Percentiles rank a stretch among this genome's conserved stretches.
Conservation (phyloP, 2,329 filamentous ascomycete species). For the Lasiodiplodia sp. region DNA sequence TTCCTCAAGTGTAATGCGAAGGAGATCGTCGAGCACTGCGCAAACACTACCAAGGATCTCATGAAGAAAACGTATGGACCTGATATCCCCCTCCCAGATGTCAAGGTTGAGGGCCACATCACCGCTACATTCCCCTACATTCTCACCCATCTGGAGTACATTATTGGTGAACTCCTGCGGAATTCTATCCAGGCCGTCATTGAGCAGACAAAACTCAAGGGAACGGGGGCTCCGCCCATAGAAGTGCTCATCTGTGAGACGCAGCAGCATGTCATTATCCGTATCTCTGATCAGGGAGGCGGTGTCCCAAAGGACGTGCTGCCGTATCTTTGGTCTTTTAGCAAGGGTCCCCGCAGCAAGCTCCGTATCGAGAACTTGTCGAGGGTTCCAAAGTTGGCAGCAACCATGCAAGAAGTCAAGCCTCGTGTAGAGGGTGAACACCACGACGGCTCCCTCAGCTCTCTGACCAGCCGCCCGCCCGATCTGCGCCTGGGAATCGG, state of each 20-base stretch:
- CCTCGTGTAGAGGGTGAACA: constrained; percentile 32
- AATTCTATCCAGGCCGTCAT: constrained; percentile 95
- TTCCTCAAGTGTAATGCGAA: constrained; percentile 91
- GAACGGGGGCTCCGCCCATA: constrained; percentile 75
- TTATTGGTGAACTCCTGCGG: constrained; percentile 90
- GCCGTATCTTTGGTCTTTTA: constrained; percentile 95
- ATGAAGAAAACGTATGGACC: constrained; percentile 77
- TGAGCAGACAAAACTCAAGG: constrained; percentile 67
- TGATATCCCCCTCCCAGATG: constrained; percentile 75
- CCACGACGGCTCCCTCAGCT: constrained; percentile 72
- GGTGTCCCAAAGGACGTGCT: constrained; percentile 86
- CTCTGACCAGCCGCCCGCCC: constrained; percentile 82
- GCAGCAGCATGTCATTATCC: constrained; percentile 92
- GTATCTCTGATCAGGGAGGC: constrained; percentile 93
- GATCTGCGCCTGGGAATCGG: constrained; percentile 91
- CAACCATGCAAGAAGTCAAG: constrained; percentile 84
- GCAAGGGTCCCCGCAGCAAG: constrained; percentile 83
- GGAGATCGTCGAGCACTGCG: constrained; percentile 86
- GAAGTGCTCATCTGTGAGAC: constrained; percentile 95
- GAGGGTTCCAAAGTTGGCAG: constrained; percentile 88
- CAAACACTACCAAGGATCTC: constrained; percentile 75
- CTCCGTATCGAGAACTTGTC: constrained; percentile 83
- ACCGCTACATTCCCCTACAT: constrained; percentile 96
- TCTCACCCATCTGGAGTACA: constrained; percentile 94
- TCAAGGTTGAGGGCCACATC: constrained; percentile 83